Evolutionary conservation across 1,284 basidiomycete genomes (phyloP), one percentile per base, ranked within the genome.

Genomic region (Fomitopsis schrenkii): DNA sequence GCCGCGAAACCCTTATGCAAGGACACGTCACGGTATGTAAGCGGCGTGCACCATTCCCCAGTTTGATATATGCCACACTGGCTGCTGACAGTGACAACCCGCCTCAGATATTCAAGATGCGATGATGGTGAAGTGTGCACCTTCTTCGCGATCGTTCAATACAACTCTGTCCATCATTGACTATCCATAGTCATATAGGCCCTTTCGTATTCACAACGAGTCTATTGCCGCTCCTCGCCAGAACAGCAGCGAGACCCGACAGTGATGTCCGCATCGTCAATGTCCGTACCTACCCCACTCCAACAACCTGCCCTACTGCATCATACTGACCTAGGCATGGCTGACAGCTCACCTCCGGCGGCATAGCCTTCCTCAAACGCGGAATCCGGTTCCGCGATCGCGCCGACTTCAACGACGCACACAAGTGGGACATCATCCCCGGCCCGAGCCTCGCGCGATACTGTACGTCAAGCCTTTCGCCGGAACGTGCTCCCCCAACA

Each of bases 181-280:
- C 10, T 33, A 19, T 14, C 30, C 7, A 28, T 10, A 85, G 84
- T 57, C 78, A 79, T 55, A 72, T 86, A 54, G 75, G 79, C 30
- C 78, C 77, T 0, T 80, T 81, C 54, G 75, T 80, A 2, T 77
- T 86, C 56, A 84, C 82, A 3, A 72, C 72, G 22, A 74, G 75
- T 12, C 75, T 86, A 3, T 75, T 85, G 44, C 80, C 83, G 2
- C 67, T 85, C 6, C 66, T 86, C 35, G 75, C 73, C 40, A 72
- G 76, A 56, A 84, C 84, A 0, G 77, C 81, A 1, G 69, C 74
- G 28, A 68, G 78, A 58, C 75, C 77, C 3, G 73, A 71, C 26
- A 72, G 78, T 0, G 84, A 86, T 61, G 82, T 85, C 55, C 81
- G 84, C 30, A 72, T 86, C 30, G 74, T 86, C 9, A 76, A 78